phyloP scores from a whole-genome alignment of 371 early-diverging fungal genomes.

The Mortierella polycephala region DNA sequence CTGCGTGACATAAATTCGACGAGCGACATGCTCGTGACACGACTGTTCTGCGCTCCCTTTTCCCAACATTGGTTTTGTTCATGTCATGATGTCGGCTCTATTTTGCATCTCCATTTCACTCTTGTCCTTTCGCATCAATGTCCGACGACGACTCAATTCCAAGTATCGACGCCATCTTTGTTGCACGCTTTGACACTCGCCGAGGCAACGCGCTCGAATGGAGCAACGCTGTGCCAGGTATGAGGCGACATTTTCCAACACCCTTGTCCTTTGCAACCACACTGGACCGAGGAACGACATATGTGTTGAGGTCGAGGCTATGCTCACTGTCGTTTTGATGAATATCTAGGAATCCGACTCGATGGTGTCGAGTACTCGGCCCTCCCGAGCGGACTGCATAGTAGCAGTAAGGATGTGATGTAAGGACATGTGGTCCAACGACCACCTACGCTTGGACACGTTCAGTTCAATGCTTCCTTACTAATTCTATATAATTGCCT shows the following conservation, averaged over 20 bases:
- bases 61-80: no score
- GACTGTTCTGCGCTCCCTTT: no score
- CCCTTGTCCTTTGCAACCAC: no score
- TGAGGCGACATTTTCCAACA: background rate
- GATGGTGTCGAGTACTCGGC: conserved; percentile 68
- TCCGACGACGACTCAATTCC: conserved; percentile 27
- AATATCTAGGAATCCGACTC: conserved; percentile 59
- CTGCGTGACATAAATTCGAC: no score
- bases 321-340: background rate
- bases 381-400: conserved; percentile 71
- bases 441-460: no score
- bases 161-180: conserved; percentile 62
- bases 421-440: conserved; percentile 27
- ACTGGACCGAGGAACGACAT: background rate
- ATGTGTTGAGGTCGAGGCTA: background rate
- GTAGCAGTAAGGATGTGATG: conserved; percentile 64
- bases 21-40: no score
- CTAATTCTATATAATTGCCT: background rate
- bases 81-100: no score
- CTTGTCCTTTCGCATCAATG: background rate
- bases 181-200: conserved; percentile 66
- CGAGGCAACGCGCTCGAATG: conserved; percentile 70
- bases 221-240: conserved; percentile 40
- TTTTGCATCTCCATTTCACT: background rate
- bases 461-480: background rate